These are phyloP conservation scores for Mycotypha africana DNA, from an alignment of 371 early-diverging fungal species.

Conservation along the genomic window DNA sequence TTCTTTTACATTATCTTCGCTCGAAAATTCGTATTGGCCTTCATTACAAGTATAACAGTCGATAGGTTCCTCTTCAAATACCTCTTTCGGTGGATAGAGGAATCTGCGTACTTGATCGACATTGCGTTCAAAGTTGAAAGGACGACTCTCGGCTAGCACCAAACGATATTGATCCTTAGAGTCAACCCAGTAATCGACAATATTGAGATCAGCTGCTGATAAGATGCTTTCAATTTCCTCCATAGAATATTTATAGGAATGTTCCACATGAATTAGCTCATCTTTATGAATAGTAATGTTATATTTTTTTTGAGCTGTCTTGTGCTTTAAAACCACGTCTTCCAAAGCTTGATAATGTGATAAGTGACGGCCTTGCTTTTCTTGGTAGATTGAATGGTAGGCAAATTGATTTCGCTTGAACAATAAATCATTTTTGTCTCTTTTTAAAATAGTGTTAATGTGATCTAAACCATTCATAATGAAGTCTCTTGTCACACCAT, in stretches of 20 bases:
- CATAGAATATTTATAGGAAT: conserved; percentile 77
- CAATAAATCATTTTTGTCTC: conserved; percentile 18
- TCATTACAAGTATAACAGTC: conserved; percentile 11
- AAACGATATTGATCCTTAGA: conserved; percentile 58
- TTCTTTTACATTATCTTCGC: neutral
- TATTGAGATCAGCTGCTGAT: conserved; percentile 45
- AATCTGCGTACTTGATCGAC: conserved; percentile 3
- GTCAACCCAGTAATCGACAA: conserved; percentile 62
- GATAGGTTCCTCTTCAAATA: conserved; percentile 9
- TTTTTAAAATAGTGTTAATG: conserved; percentile 62
- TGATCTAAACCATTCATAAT: conserved; percentile 83
- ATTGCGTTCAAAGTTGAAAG: conserved; percentile 48
- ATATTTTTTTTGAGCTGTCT: conserved; percentile 14
- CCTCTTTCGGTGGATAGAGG: conserved; percentile 7
- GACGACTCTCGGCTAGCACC: conserved; percentile 69
- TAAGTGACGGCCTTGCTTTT: conserved; percentile 71
- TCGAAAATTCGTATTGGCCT: neutral
- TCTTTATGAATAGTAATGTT: conserved; percentile 47
- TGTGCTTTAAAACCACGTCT: conserved; percentile 45
- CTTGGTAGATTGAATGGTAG: conserved; percentile 73
- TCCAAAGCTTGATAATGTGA: conserved; percentile 65
- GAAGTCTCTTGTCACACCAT: conserved; percentile 75
- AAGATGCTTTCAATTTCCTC: conserved; percentile 57
- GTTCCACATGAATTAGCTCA: conserved; percentile 87
- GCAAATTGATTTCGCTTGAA: conserved; percentile 60